Evolutionary conservation across 768 basidiomycete genomes (phyloP).

Genomic region (Macrolepiota fuliginosa): DNA sequence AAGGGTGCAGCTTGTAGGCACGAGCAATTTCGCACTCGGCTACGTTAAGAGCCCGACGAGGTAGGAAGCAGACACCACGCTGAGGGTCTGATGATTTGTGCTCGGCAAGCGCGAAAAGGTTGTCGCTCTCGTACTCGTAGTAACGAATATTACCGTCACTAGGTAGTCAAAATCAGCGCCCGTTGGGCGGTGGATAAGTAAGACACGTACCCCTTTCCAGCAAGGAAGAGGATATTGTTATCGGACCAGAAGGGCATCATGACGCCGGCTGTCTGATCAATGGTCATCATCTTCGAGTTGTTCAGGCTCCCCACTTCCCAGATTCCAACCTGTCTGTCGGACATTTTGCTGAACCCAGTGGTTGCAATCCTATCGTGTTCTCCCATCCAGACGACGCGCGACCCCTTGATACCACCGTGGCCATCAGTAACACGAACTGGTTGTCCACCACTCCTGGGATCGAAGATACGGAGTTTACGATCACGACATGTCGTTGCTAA

Average conservation of each 20-base stretch:
- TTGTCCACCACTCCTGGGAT: conserved; percentile 80
- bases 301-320: conserved; percentile 84
- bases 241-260: conserved; percentile 98
- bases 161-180: conserved; percentile 10
- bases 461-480: conserved; percentile 89
- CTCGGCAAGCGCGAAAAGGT: conserved; percentile 73
- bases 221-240: conserved; percentile 90
- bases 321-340: conserved; percentile 84
- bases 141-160: conserved; percentile 98
- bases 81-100: conserved; percentile 91
- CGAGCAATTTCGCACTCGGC: conserved; percentile 93
- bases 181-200: neutral
- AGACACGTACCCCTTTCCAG: conserved; percentile 79
- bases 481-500: conserved; percentile 91
- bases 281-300: conserved; percentile 70
- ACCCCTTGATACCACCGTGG: conserved; percentile 91
- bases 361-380: conserved; percentile 86
- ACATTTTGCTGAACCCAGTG: conserved; percentile 97
- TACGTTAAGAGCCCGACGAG: conserved; percentile 85
- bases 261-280: conserved; percentile 92
- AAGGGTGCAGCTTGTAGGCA: conserved; percentile 82
- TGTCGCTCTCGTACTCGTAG: conserved; percentile 91
- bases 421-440: conserved; percentile 82
- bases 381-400: conserved; percentile 89
- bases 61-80: conserved; percentile 96